Evolutionary conservation across 2,329 filamentous ascomycete genomes (phyloP).

Genomic region (Clonostachys chloroleuca): DNA sequence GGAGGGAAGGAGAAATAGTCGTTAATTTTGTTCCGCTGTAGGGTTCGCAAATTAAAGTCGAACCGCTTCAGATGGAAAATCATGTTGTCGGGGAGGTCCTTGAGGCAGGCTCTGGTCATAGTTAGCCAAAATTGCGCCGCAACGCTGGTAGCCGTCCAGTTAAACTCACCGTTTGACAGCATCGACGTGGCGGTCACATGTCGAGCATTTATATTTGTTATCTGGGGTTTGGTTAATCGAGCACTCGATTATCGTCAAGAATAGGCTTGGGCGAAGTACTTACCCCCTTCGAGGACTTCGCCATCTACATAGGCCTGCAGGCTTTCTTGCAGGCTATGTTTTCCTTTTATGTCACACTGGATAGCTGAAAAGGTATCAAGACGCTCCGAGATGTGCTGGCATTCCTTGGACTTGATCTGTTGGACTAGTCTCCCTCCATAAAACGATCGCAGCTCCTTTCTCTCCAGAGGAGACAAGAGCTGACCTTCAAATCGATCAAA

Average conservation of each 20-base stretch:
- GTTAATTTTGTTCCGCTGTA: conserved; percentile 89
- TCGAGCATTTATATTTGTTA: conserved; percentile 97
- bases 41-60: conserved; percentile 72
- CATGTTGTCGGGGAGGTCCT: conserved; percentile 87
- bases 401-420: conserved; percentile 94
- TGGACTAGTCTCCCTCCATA: conserved; percentile 91
- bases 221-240: conserved; percentile 43
- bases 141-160: background rate
- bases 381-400: conserved; percentile 85
- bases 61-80: conserved; percentile 94
- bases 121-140: conserved; percentile 6
- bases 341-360: conserved; percentile 94
- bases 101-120: conserved; percentile 68
- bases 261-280: conserved; percentile 11
- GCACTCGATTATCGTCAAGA: background rate
- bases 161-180: conserved; percentile 72
- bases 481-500: conserved; percentile 90
- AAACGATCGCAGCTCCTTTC: conserved; percentile 71
- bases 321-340: conserved; percentile 77
- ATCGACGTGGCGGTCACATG: conserved; percentile 83
- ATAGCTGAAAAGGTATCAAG: conserved; percentile 91
- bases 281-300: conserved; percentile 89
- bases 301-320: conserved; percentile 93
- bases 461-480: conserved; percentile 62
- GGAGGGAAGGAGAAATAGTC: conserved; percentile 87